Base-by-base conservation (phyloP, 345 rosid genomes). In the Eutrema heterophyllum region DNA sequence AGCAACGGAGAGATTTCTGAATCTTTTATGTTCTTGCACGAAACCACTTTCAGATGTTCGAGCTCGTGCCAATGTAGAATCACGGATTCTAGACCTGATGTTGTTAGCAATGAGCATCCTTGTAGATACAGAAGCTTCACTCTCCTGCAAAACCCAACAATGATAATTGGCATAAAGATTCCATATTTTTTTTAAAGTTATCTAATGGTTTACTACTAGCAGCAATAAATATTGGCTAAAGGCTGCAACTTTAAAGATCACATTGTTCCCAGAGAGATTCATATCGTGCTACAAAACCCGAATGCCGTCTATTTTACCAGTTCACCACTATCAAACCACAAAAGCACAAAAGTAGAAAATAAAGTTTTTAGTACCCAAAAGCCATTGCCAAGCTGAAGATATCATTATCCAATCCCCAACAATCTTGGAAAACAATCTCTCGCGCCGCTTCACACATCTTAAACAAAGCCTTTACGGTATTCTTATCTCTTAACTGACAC, bases 351-450 rank as follows among this genome's bases (percentile, higher is more conserved):
- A 21, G 33, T 0, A 7, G 10, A 24, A 54, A 0, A 9, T 43
- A 53, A 36, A 4, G 50, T 36, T 26, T 66, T 51, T 1, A 24
- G 57, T 89, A 96, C 99, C 97, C 81, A 82, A 88, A 92, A 76
- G 79, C 78, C 61, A 69, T 65, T 13, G 91, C 87, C 38, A 79
- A 65, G 73, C 79, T 68, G 88, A 96, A 89, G 40, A 79, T 71
- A 41, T 88, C 97, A 77, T 92, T 74, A 63, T 88, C 92, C 79
- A 92, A 79, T 72, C 99, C 97, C 98, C 98, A 92, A 79, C 98
- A 92, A 65, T 92, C 88, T 68, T 89, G 97, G 38, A 92, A 49
- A 59, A 84, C 82, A 55, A 96, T 57, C 61, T 90, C 97, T 83
- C 84, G 87, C 26, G 87, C 93, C 13, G 84, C 80, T 75, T 81